A percentile compares a stretch with the other conserved stretches of the same genome.
phyloP scores from a whole-genome alignment of 306 rosid genomes.

The Vigna nakashimae region DNA sequence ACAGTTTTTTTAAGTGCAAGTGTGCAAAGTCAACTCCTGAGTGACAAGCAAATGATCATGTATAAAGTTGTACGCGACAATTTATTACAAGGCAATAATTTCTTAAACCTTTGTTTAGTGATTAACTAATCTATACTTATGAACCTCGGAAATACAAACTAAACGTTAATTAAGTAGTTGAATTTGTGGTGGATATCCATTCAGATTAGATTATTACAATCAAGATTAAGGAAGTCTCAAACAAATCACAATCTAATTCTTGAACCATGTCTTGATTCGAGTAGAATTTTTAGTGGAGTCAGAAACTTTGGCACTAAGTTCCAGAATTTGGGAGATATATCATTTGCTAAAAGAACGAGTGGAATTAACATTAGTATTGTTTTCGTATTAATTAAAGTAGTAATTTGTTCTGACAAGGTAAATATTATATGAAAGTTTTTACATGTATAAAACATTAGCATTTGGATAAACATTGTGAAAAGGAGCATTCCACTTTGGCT shows the following conservation, averaged over 20 bases:
- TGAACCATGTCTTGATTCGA: conserved; percentile 4
- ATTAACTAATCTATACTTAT: conserved; percentile 20
- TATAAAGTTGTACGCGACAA: background rate
- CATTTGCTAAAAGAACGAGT: background rate
- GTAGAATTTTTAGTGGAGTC: background rate
- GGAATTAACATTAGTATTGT: background rate
- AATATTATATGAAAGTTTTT: background rate
- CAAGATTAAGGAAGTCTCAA: background rate
- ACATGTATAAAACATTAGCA: conserved; percentile 12
- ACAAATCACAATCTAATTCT: conserved; percentile 4
- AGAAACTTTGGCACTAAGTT: conserved; percentile 8
- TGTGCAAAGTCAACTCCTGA: conserved; percentile 52
- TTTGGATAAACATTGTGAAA: conserved; percentile 16
- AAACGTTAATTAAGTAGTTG: background rate
- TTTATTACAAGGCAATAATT: conserved; percentile 23
- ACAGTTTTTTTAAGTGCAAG: conserved; percentile 27
- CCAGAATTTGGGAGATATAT: conserved; percentile 19
- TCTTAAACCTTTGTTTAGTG: conserved; percentile 5
- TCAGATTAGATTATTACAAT: conserved; percentile 7
- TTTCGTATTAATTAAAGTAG: background rate
- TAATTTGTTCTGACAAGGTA: background rate
- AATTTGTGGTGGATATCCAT: conserved; percentile 14
- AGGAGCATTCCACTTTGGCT: conserved; percentile 26
- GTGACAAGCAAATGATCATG: conserved; percentile 40
- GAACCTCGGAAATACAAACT: conserved; percentile 20